Conservation (phyloP, 441 rosid species). For the Brassica hybrid region DNA sequence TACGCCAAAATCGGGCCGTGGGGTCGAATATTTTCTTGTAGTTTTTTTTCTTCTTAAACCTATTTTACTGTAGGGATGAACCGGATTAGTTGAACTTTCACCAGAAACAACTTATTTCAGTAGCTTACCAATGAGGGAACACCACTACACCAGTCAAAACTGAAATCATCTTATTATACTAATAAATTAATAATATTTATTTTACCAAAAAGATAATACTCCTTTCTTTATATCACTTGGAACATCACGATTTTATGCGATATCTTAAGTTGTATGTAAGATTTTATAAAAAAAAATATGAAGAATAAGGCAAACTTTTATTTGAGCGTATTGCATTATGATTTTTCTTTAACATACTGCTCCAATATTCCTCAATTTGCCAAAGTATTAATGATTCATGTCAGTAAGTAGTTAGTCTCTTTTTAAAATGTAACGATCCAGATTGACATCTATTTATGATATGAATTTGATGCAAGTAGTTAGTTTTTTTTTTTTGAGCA, state of each 20-base stretch:
- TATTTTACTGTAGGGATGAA: no score
- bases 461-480: not conserved
- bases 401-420: constrained; percentile 18
- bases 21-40: constrained; percentile 13
- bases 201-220: no score
- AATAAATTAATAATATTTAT: not conserved
- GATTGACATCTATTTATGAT: not conserved
- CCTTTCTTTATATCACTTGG: not conserved
- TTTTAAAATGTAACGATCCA: constrained; percentile 8
- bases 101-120: not conserved
- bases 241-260: not conserved
- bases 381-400: constrained; percentile 20
- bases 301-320: not conserved
- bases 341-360: not conserved
- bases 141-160: not conserved
- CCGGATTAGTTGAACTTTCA: not conserved
- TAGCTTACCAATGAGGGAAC: not conserved
- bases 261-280: not conserved
- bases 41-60: no score
- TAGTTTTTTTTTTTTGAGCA: no score
- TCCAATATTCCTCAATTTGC: constrained; percentile 2
- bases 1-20: constrained; percentile 33
- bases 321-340: not conserved
- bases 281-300: not conserved
- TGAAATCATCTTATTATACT: not conserved